Base-by-base conservation (phyloP, 2,329 filamentous ascomycete species). In the Scedosporium boydii region DNA sequence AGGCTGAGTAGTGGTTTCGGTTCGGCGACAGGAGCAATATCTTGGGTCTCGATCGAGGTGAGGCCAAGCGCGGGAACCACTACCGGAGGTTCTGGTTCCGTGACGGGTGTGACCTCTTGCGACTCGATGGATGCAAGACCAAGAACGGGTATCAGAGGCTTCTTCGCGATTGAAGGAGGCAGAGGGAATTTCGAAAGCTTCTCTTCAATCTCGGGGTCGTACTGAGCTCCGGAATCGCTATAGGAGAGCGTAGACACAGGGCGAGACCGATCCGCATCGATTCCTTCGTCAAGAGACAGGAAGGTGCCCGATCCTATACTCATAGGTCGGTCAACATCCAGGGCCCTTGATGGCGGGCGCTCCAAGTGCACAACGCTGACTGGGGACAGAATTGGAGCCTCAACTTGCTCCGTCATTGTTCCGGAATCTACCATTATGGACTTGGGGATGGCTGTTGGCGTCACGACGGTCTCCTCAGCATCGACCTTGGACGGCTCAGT, bases 151-250 rank as follows among this genome's bases (percentile, higher is more conserved):
- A 23, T 14, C 18, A 23, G 23, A 34, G 59, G n/a, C 59, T 42
- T 38, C 46, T 53, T 18, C 23, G 42, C 16, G 3, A 53, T 76
- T 0, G 74, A 74, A 0, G 82, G 82, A 4, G 83, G 82, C 12
- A 79, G 75, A 2, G 82, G 82, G 73, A 85, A 84, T 66, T 79
- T 77, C 16, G 78, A 77, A 58, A 86, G 72, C 67, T 80, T 82
- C 63, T 79, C 76, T 18, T 78, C 78, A 69, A 84, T 76, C 26
- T 80, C 78, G 14, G 70, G 69, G 51, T 82, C 80, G 65, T 80
- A 75, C 65, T 84, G 81, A 9, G 79, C 78, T 62, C 79, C 78
- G 34, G 77, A 76, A 67, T 85, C 82, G 67, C 80, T 83, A 66
- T 82, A 81, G 2, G 80, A 79, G 53, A 79, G 72, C 3, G 70